Evolutionary conservation across 176 grass and related monocot species (phyloP).

Genomic region (Cymbopogon citratus): DNA sequence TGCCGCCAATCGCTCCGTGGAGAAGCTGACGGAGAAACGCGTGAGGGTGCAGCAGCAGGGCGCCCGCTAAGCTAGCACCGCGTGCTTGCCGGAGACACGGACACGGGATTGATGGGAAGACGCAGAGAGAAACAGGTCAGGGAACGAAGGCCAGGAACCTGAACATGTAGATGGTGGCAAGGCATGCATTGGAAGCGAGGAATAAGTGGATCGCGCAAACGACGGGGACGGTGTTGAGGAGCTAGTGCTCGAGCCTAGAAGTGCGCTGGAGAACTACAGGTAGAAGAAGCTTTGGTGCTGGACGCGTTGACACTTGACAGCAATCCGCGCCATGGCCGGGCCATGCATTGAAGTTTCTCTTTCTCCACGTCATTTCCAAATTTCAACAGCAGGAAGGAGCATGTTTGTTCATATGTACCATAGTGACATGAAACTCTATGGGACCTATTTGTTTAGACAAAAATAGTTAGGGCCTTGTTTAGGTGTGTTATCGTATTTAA

Average conservation of each 20-base stretch:
- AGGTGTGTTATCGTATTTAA: no score
- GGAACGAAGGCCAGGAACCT: conserved; percentile 8
- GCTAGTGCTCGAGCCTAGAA: neutral
- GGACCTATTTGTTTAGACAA: no score
- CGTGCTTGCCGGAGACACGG: neutral
- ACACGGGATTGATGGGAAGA: neutral
- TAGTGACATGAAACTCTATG: no score
- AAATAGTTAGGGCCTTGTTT: no score
- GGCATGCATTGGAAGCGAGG: conserved; percentile 44
- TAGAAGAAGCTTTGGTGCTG: neutral
- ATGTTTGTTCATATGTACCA: no score
- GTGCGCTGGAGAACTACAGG: neutral
- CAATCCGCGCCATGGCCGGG: neutral
- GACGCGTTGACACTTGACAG: neutral
- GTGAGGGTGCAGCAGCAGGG: no score
- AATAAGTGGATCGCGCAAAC: conserved; percentile 53
- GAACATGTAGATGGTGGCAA: conserved; percentile 21
- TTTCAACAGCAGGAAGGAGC: no score
- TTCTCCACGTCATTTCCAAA: neutral
- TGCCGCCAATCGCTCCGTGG: no score
- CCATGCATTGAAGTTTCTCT: neutral
- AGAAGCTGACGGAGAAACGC: no score
- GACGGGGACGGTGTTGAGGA: neutral
- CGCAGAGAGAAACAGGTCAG: neutral
- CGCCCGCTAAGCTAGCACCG: neutral